Percentiles rank a stretch among this genome's conserved stretches.
Evolutionary conservation across 495 filamentous ascomycete genomes (phyloP).

Genomic region (Opeltia flavorubescens): DNA sequence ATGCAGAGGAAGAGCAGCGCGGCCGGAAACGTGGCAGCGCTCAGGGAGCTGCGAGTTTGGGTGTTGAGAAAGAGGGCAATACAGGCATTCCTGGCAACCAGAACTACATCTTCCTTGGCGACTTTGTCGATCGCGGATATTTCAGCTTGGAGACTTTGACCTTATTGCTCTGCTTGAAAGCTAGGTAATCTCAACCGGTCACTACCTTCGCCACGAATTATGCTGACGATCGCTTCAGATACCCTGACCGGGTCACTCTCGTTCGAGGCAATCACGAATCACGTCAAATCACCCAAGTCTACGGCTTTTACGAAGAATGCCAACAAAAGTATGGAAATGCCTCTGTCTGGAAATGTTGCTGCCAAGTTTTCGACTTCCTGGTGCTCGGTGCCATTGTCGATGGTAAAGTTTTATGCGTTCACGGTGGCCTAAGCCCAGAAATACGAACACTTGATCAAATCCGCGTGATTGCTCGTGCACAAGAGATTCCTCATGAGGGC

Average conservation of each 20-base stretch:
- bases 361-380: constrained; percentile 97
- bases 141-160: constrained; percentile 97
- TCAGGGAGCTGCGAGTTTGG: constrained; percentile 21
- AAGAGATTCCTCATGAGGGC: constrained; percentile 96
- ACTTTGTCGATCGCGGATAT: constrained; percentile 95
- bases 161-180: constrained; percentile 87
- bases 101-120: constrained; percentile 91
- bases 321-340: constrained; percentile 96
- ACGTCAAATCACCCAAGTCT: constrained; percentile 95
- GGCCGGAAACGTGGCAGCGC: constrained; percentile 29
- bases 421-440: constrained; percentile 91
- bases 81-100: constrained; percentile 48
- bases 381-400: constrained; percentile 94
- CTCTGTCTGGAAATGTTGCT: constrained; percentile 97
- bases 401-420: constrained; percentile 90
- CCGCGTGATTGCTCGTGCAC: constrained; percentile 89
- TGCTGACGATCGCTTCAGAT: constrained; percentile 38
- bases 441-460: constrained; percentile 95
- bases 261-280: constrained; percentile 97
- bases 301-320: constrained; percentile 98
- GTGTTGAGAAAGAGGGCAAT: constrained; percentile 29
- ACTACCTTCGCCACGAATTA: background rate
- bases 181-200: constrained; percentile 50
- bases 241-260: constrained; percentile 85
- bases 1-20: constrained; percentile 33